Base-by-base conservation (phyloP, 306 rosid genomes). In the Glycine soja region DNA sequence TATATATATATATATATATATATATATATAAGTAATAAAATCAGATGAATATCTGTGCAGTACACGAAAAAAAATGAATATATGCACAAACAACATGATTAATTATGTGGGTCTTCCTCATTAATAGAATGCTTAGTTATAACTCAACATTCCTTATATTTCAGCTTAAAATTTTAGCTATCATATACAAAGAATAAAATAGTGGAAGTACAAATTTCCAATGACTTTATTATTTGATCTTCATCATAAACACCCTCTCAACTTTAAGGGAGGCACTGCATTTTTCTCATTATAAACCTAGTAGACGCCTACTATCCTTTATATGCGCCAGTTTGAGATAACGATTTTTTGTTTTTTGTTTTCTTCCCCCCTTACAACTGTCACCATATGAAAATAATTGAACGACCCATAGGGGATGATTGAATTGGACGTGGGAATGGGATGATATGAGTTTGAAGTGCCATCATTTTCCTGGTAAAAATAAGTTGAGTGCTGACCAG, bases 381-480 rank as follows among this genome's bases (percentile, higher is more conserved):
- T 75, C 66, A 75, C 50, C 68, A 43, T 1, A n/a, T 50, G 75
- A 65, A 45, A 36, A 81, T 80, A 66, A 83, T 76, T 77, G 87
- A 76, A 76, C 9, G 59, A 69, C 18, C 51, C 74, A 19, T 64
- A 53, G 8, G 75, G 34, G 72, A 58, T 64, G 79, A 56, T 80
- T 71, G 78, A 86, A 76, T 70, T 70, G 19, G 72, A 79, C 56
- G 30, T 54, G 30, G 30, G 30, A 24, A 24, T 24, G 30, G 30
- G 1, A 24, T 24, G 30, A 24, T 24, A 24, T 24, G 78, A 66
- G 75, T 59, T 81, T 81, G 87, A 72, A 75, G 79, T 65, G 56
- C 57, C 73, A 74, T 77, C 81, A 7, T 84, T 87, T 84, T 87
- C 86, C 5, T 83, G 74, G 84, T 75, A 75, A 81, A 85, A 36